A percentile compares a stretch with the other conserved stretches of the same genome.
Evolutionary conservation across 2,329 filamentous ascomycete species (phyloP).

Genomic region (Pestalotiopsis sp.): DNA sequence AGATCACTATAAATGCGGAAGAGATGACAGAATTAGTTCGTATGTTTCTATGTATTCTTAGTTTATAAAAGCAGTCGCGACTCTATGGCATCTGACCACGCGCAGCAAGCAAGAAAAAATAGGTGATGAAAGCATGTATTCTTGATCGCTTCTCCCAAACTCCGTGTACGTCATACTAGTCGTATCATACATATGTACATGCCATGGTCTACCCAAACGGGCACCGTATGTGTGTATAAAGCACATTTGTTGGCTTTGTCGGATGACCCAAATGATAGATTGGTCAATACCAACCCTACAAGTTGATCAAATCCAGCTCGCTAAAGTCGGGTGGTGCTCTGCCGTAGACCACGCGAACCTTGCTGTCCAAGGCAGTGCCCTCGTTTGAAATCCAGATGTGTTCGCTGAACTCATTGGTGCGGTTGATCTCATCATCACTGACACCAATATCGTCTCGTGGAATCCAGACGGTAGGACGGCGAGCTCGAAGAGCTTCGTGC

Average conservation of each 20-base stretch:
- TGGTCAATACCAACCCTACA: constrained; percentile 46
- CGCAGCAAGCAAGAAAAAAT: neutral
- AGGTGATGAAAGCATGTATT: neutral
- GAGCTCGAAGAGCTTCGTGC: constrained; percentile 82
- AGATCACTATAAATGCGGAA: neutral
- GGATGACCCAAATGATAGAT: neutral
- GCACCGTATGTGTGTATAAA: neutral
- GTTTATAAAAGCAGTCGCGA: neutral
- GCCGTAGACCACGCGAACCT: constrained; percentile 79
- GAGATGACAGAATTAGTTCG: neutral
- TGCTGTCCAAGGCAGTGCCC: constrained; percentile 83
- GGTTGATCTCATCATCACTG: constrained; percentile 84
- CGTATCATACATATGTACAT: neutral
- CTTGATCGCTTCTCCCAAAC: neutral
- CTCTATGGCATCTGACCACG: neutral
- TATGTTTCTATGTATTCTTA: neutral
- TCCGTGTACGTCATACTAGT: neutral
- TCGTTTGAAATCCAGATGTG: constrained; percentile 93
- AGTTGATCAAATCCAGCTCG: constrained; percentile 80
- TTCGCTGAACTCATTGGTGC: constrained; percentile 74
- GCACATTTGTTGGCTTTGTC: neutral
- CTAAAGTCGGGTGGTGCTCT: constrained; percentile 87
- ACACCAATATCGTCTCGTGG: constrained; percentile 88
- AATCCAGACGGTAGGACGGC: constrained; percentile 89
- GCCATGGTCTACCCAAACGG: neutral